A percentile compares a stretch with the other conserved stretches of the same genome.
phyloP scores from a whole-genome alignment of 2,329 filamentous ascomycete genomes.

The Lasiodiplodia sp. region DNA sequence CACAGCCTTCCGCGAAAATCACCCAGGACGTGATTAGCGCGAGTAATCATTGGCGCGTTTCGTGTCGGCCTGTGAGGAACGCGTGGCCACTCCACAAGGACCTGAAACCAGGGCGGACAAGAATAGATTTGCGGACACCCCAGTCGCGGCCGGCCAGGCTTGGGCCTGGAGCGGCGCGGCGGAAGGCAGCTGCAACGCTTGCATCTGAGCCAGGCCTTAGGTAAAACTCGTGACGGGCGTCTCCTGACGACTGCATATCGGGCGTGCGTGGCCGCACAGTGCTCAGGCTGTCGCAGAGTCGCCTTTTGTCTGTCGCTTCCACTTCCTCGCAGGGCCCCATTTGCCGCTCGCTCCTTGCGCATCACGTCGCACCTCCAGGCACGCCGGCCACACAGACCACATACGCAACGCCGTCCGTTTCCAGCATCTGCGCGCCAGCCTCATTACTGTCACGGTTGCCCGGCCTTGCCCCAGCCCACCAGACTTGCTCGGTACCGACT shows the following conservation, averaged over 20 bases:
- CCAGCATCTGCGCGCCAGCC: slow-evolving; percentile 17
- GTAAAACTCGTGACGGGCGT: slow-evolving; percentile 22
- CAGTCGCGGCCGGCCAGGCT: slow-evolving; percentile 22
- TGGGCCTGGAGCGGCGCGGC: slow-evolving; percentile 9
- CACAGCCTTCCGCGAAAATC: slow-evolving; percentile 27
- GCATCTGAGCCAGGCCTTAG: slow-evolving; percentile 9
- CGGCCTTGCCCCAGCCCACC: slow-evolving; percentile 15
- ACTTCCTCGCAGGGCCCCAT: slow-evolving; percentile 27
- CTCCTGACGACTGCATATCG: slow-evolving; percentile 26
- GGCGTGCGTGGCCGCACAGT: slow-evolving; percentile 21
- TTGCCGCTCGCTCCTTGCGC: slow-evolving; percentile 27
- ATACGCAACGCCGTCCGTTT: slow-evolving; percentile 27
- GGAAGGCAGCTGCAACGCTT: slow-evolving; percentile 10
- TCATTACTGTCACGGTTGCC: slow-evolving; percentile 18
- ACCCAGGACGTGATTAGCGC: slow-evolving; percentile 25
- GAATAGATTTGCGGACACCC: slow-evolving; percentile 18
- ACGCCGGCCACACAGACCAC: slow-evolving; percentile 29
- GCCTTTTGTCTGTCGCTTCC: slow-evolving; percentile 24
- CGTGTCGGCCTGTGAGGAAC: slow-evolving; percentile 18
- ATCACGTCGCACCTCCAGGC: slow-evolving; percentile 28
- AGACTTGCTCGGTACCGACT: slow-evolving; percentile 5
- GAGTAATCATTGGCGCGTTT: slow-evolving; percentile 26
- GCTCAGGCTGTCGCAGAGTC: slow-evolving; percentile 22
- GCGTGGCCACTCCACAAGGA: slow-evolving; percentile 24
- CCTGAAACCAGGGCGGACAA: slow-evolving; percentile 19